Conservation (phyloP, 2,329 filamentous ascomycete species). For the Botrytis medusae region DNA sequence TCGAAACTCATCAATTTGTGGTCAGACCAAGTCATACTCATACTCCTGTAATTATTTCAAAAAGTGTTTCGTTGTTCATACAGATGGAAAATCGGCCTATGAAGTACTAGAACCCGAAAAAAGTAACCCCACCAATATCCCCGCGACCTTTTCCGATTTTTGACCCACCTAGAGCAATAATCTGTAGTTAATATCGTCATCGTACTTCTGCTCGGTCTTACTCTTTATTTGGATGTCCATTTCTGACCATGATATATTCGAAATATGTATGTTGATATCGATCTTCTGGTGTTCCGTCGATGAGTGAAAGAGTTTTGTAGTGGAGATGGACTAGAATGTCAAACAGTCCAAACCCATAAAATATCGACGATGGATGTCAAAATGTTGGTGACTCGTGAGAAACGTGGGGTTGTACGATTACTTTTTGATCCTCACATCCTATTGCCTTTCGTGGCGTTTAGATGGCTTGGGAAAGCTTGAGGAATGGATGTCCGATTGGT, state of each 20-base stretch:
- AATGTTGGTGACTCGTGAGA: neutral
- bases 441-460: constrained; percentile 9
- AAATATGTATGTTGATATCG: neutral
- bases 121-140: constrained; percentile 5
- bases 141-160: constrained; percentile 11
- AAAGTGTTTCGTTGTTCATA: constrained; percentile 1
- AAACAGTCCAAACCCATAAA: neutral
- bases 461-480: constrained; percentile 3
- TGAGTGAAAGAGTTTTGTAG: neutral
- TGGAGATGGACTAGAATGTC: neutral
- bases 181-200: constrained; percentile 12
- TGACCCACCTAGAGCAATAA: neutral
- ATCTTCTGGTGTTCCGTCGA: neutral
- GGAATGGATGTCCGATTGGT: constrained; percentile 1
- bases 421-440: neutral
- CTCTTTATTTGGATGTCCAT: neutral
- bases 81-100: neutral
- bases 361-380: neutral
- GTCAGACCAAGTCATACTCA: neutral
- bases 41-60: neutral
- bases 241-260: neutral
- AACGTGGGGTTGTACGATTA: constrained; percentile 3
- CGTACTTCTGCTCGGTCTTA: constrained; percentile 15
- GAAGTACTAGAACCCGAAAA: neutral
- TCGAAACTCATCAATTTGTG: neutral